Evolutionary conservation across 2,329 filamentous ascomycete species (phyloP).

Genomic region (Claviceps citrina): DNA sequence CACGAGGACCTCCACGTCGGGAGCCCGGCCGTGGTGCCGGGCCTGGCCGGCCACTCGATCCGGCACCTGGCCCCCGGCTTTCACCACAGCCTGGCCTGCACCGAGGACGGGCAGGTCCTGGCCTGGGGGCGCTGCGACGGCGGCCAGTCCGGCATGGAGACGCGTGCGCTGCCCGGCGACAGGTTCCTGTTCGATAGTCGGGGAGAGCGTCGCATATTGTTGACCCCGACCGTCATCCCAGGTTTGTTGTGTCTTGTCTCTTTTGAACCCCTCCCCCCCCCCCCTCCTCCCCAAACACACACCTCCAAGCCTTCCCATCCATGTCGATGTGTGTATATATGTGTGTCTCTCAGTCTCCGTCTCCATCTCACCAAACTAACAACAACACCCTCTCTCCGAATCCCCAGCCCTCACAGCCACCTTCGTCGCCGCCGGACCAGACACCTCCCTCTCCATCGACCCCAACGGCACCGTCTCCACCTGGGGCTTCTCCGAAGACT

Average conservation of each 20-base stretch:
- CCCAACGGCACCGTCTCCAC: slow-evolving; percentile 50
- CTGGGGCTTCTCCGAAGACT: slow-evolving; percentile 60
- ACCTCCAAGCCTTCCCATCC: too few species aligned
- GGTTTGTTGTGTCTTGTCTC: slow-evolving; percentile 7
- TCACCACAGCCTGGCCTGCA: slow-evolving; percentile 26
- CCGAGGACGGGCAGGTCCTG: slow-evolving; percentile 25
- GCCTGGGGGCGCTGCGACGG: slow-evolving; percentile 31
- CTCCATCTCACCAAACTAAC: too few species aligned
- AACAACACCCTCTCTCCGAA: not conserved
- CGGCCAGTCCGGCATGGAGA: slow-evolving; percentile 14
- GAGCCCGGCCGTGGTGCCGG: slow-evolving; percentile 22
- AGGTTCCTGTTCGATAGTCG: slow-evolving; percentile 5
- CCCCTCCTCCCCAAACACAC: not conserved
- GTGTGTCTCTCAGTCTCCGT: too few species aligned
- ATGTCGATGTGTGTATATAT: too few species aligned
- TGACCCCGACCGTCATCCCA: slow-evolving; percentile 14
- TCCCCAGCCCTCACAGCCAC: slow-evolving; percentile 7
- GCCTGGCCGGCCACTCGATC: slow-evolving; percentile 38
- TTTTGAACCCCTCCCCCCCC: not conserved
- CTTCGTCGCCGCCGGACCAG: slow-evolving; percentile 42
- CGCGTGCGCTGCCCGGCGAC: slow-evolving; percentile 1
- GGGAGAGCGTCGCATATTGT: slow-evolving; percentile 4
- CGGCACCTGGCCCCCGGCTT: slow-evolving; percentile 36
- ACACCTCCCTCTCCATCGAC: slow-evolving; percentile 52
- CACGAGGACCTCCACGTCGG: slow-evolving; percentile 33